Evolutionary conservation across 169 alveolate species (phyloP).

Genomic region (Eimeria necatrix): DNA sequence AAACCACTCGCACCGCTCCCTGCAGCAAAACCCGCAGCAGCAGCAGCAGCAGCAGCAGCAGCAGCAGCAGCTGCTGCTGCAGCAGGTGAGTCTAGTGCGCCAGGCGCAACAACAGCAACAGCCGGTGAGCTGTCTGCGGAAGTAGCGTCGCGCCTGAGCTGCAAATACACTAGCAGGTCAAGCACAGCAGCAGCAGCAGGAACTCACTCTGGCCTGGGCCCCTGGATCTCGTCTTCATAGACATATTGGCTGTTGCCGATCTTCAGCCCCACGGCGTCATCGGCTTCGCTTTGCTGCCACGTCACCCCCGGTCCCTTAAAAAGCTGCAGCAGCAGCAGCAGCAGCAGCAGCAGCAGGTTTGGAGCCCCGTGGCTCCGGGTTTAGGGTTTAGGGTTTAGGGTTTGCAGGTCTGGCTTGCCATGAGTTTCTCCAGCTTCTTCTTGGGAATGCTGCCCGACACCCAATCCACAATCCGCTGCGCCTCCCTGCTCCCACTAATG

Average conservation of each 20-base stretch:
- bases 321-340: background rate
- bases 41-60: background rate
- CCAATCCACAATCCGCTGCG: conserved; percentile 76
- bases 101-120: no score
- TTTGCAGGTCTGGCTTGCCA: background rate
- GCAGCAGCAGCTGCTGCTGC: background rate
- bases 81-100: no score
- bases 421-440: background rate
- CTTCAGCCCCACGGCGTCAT: no score
- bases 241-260: background rate
- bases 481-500: conserved; percentile 76
- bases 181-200: background rate
- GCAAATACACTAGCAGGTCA: no score
- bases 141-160: background rate
- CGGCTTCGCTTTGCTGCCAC: no score
- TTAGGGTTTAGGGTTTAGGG: background rate
- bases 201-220: conserved; percentile 14
- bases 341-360: background rate
- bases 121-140: no score
- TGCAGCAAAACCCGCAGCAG: background rate
- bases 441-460: conserved; percentile 29
- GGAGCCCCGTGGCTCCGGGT: background rate
- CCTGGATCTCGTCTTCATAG: background rate
- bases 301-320: no score
- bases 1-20: conserved; percentile 66